Conservation (phyloP, 2,329 filamentous ascomycete genomes). For the Fusarium camptoceras region DNA sequence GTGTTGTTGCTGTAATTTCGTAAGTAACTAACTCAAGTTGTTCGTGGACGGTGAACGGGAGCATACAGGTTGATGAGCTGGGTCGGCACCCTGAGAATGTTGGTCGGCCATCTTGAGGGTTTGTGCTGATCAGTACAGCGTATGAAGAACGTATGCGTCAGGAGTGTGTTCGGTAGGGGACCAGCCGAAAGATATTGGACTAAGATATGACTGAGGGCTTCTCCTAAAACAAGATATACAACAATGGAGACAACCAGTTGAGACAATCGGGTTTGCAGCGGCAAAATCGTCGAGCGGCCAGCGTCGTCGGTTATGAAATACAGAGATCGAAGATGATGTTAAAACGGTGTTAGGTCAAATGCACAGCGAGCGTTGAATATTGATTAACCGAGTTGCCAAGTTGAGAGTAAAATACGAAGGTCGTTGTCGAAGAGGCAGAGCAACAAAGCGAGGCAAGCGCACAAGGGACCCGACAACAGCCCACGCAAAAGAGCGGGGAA, state of each 20-base stretch:
- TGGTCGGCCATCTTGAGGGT: slow-evolving; percentile 43
- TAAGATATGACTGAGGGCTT: neutral
- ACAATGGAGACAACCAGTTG: slow-evolving; percentile 1
- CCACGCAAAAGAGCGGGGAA: slow-evolving; percentile 40
- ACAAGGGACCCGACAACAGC: slow-evolving; percentile 29
- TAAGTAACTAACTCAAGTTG: slow-evolving; percentile 28
- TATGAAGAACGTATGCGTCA: neutral
- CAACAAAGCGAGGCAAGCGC: slow-evolving; percentile 26
- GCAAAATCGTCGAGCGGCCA: slow-evolving; percentile 40
- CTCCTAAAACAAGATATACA: neutral
- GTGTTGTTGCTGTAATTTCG: slow-evolving; percentile 34
- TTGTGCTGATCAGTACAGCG: slow-evolving; percentile 29
- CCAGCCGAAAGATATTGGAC: neutral
- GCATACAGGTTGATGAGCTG: slow-evolving; percentile 42
- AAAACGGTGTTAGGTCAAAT: neutral
- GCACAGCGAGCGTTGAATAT: slow-evolving; percentile 25
- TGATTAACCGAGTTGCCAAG: slow-evolving; percentile 21
- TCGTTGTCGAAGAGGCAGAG: slow-evolving; percentile 23
- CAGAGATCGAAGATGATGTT: neutral
- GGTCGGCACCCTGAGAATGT: slow-evolving; percentile 38
- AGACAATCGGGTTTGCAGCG: slow-evolving; percentile 17
- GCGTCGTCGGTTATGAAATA: slow-evolving; percentile 29
- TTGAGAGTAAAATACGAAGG: slow-evolving; percentile 24
- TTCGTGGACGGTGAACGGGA: neutral
- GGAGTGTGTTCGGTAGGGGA: neutral